Percentiles rank a stretch among this genome's conserved stretches.
Conservation (phyloP, 2,329 filamentous ascomycete species). For the Chaetomiaceae sp. region DNA sequence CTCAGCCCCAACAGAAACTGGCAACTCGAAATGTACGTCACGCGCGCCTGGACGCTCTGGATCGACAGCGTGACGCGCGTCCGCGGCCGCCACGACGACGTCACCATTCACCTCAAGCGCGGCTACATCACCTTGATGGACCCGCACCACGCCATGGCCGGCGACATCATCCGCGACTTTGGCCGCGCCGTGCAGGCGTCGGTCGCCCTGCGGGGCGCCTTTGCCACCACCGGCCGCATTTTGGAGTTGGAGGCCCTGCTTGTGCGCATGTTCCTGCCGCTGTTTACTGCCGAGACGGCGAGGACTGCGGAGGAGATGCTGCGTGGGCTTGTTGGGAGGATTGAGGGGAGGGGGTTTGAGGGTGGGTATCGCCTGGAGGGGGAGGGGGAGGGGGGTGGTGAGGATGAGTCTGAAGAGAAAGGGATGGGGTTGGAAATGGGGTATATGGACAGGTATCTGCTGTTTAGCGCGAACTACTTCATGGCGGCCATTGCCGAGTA, state of each 20-base stretch:
- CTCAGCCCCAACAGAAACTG: neutral
- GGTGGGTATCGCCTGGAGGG: neutral
- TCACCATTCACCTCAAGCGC: conserved; percentile 26
- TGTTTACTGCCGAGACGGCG: conserved; percentile 16
- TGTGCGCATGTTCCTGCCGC: conserved; percentile 23
- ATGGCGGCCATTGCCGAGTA: conserved; percentile 21
- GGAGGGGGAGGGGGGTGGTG: neutral
- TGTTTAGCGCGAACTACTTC: conserved; percentile 24
- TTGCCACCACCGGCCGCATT: conserved; percentile 16
- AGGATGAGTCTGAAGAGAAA: neutral
- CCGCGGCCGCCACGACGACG: conserved; percentile 19
- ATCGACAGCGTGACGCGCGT: conserved; percentile 10
- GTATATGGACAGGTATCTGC: conserved; percentile 24
- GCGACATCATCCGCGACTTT: conserved; percentile 16
- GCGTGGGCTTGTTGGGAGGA: neutral
- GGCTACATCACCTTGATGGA: conserved; percentile 25
- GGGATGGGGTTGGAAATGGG: neutral
- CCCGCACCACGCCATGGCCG: conserved; percentile 11
- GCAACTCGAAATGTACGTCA: conserved; percentile 15
- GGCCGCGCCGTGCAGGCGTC: neutral
- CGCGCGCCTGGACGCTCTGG: conserved; percentile 23
- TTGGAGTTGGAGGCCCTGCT: conserved; percentile 24
- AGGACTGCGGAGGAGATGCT: conserved; percentile 16
- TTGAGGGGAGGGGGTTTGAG: neutral
- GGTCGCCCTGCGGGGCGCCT: conserved; percentile 8